phyloP scores from a whole-genome alignment of 1,284 basidiomycete species.

The Leccinum cinnamomeum region DNA sequence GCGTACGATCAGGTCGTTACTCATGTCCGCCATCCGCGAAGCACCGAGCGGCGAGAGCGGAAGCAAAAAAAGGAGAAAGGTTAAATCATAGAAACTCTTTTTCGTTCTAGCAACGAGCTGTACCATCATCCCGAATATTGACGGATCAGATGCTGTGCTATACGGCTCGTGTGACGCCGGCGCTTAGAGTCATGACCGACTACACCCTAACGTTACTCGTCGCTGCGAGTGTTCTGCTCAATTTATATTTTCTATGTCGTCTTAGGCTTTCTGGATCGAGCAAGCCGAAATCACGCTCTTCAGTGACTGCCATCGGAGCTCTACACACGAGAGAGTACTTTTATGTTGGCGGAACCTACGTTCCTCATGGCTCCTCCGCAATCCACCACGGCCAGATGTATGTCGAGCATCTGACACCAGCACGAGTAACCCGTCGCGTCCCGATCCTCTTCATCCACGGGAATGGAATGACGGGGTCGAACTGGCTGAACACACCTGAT shows the following conservation, averaged over 20 bases:
- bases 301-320: slow-evolving; percentile 11
- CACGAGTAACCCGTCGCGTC: slow-evolving; percentile 36
- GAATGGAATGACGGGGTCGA: slow-evolving; percentile 49
- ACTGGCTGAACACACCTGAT: slow-evolving; percentile 51
- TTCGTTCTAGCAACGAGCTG: background rate
- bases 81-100: background rate
- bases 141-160: background rate
- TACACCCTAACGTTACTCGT: slow-evolving; percentile 10
- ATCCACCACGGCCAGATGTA: slow-evolving; percentile 46
- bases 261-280: slow-evolving; percentile 2
- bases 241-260: slow-evolving; percentile 20
- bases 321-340: slow-evolving; percentile 46
- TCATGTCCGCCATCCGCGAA: slow-evolving; percentile 23
- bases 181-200: background rate
- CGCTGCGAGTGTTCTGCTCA: slow-evolving; percentile 22
- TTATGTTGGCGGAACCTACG: slow-evolving; percentile 45
- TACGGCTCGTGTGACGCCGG: too few species aligned
- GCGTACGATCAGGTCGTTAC: background rate
- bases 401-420: slow-evolving; percentile 47
- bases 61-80: slow-evolving; percentile 25
- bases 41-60: slow-evolving; percentile 26
- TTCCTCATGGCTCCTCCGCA: slow-evolving; percentile 30
- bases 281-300: slow-evolving; percentile 2
- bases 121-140: background rate
- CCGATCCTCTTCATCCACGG: slow-evolving; percentile 49